phyloP scores from a whole-genome alignment of 768 basidiomycete genomes.

The Tylopilus felleus region DNA sequence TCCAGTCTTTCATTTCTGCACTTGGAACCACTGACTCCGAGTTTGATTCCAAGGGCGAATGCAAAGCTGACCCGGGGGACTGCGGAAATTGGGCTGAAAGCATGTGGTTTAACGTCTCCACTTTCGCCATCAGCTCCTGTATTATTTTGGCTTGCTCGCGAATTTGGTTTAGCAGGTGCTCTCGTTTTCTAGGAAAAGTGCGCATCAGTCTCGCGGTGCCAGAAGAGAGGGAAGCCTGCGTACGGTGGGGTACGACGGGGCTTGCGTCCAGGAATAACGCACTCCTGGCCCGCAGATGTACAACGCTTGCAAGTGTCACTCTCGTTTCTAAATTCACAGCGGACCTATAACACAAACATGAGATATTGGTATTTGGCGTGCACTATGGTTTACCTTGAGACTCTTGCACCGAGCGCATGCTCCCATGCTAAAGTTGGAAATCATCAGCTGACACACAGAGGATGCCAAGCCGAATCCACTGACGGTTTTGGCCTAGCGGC shows the following conservation, averaged over 20 bases:
- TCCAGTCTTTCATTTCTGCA: constrained; percentile 72
- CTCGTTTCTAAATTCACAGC: constrained; percentile 71
- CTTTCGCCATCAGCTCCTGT: constrained; percentile 63
- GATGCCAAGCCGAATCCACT: background rate
- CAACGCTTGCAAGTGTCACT: constrained; percentile 77
- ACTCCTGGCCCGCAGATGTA: constrained; percentile 65
- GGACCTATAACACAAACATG: constrained; percentile 46
- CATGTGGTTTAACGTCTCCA: constrained; percentile 46
- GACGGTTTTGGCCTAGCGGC: constrained; percentile 22
- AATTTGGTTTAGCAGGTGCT: constrained; percentile 73
- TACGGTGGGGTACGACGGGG: constrained; percentile 78
- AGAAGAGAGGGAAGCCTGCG: constrained; percentile 25
- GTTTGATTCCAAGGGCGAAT: constrained; percentile 26
- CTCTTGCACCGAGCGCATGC: constrained; percentile 73
- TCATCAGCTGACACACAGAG: background rate
- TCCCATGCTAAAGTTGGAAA: constrained; percentile 37
- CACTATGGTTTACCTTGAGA: constrained; percentile 37
- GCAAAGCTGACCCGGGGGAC: constrained; percentile 29
- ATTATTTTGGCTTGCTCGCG: constrained; percentile 72
- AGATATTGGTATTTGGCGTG: background rate
- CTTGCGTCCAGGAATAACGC: constrained; percentile 80
- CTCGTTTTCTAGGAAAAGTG: constrained; percentile 58
- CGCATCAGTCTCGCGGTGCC: background rate
- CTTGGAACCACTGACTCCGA: constrained; percentile 34
- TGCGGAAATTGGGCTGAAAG: constrained; percentile 33